Conservation (phyloP, 768 basidiomycete genomes). For the Leccinum uliginosum region DNA sequence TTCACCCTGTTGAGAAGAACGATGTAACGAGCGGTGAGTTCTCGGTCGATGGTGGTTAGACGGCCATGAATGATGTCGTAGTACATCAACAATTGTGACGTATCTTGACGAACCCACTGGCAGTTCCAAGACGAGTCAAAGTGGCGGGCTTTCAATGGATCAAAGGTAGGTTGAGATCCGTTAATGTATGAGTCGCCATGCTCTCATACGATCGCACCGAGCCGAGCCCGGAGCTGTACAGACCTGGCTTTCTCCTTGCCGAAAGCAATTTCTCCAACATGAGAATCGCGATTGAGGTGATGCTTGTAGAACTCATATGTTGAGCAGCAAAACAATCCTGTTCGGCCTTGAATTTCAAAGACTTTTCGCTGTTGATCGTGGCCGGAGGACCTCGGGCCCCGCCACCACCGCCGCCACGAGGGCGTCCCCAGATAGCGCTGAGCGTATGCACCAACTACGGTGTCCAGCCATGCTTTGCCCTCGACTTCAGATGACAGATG, state of each 20-base stretch:
- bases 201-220: slow-evolving; percentile 86
- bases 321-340: slow-evolving; percentile 90
- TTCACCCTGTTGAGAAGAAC: slow-evolving; percentile 97
- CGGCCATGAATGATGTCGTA: slow-evolving; percentile 98
- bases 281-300: slow-evolving; percentile 89
- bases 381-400: slow-evolving; percentile 72
- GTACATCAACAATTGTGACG: slow-evolving; percentile 92
- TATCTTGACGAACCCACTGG: slow-evolving; percentile 97
- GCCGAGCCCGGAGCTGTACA: slow-evolving; percentile 69
- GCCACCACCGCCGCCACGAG: slow-evolving; percentile 55
- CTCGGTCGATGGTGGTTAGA: slow-evolving; percentile 89
- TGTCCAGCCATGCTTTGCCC: slow-evolving; percentile 91
- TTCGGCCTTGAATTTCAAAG: slow-evolving; percentile 91
- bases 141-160: slow-evolving; percentile 92
- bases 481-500: slow-evolving; percentile 88
- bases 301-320: slow-evolving; percentile 97
- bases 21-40: slow-evolving; percentile 96
- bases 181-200: slow-evolving; percentile 93
- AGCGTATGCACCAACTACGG: slow-evolving; percentile 79
- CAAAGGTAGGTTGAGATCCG: slow-evolving; percentile 93
- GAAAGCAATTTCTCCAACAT: slow-evolving; percentile 85
- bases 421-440: slow-evolving; percentile 80
- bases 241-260: slow-evolving; percentile 81
- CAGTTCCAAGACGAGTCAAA: slow-evolving; percentile 99
- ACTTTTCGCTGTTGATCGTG: slow-evolving; percentile 96